phyloP scores from a whole-genome alignment of 225 moss, liverwort and hornwort genomes.

The Physcomitrium patens region DNA sequence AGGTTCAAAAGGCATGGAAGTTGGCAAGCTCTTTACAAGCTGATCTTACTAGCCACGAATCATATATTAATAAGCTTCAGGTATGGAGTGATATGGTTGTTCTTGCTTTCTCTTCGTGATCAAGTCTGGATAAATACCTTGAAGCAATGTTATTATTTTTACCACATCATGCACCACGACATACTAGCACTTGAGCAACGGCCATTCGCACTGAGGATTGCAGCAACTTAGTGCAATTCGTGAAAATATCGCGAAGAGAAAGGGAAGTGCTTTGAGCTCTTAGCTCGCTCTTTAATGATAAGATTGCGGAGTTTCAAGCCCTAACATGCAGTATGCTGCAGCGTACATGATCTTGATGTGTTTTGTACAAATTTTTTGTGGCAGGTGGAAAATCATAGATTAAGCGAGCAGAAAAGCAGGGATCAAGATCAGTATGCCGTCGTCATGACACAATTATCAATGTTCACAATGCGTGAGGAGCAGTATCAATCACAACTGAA shows the following conservation, averaged over 20 bases:
- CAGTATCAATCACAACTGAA: slow-evolving; percentile 39
- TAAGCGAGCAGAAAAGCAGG: slow-evolving; percentile 39
- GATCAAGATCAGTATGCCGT: slow-evolving; percentile 40
- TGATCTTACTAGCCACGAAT: slow-evolving; percentile 42
- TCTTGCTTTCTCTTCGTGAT: background rate
- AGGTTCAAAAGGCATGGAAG: slow-evolving; percentile 74
- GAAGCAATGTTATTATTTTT: too few species aligned
- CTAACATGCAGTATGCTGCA: background rate
- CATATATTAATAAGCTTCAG: slow-evolving; percentile 57
- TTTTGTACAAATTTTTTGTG: background rate
- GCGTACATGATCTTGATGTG: background rate
- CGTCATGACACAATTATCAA: slow-evolving; percentile 36
- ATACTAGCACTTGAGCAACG: too few species aligned
- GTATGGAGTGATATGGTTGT: slow-evolving; percentile 15
- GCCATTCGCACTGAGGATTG: too few species aligned
- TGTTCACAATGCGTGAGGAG: slow-evolving; percentile 31
- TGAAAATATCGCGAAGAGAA: background rate
- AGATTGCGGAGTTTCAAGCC: background rate
- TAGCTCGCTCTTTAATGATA: background rate
- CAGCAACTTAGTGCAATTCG: background rate
- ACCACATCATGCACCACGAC: too few species aligned
- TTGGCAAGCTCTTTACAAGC: slow-evolving; percentile 55
- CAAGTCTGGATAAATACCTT: background rate
- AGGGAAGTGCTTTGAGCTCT: background rate
- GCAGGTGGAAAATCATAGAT: slow-evolving; percentile 42